A percentile compares a stretch with the other conserved stretches of the same genome.
Evolutionary conservation across 805 yeast genomes (phyloP).

Genomic region (Candida tibetensis): DNA sequence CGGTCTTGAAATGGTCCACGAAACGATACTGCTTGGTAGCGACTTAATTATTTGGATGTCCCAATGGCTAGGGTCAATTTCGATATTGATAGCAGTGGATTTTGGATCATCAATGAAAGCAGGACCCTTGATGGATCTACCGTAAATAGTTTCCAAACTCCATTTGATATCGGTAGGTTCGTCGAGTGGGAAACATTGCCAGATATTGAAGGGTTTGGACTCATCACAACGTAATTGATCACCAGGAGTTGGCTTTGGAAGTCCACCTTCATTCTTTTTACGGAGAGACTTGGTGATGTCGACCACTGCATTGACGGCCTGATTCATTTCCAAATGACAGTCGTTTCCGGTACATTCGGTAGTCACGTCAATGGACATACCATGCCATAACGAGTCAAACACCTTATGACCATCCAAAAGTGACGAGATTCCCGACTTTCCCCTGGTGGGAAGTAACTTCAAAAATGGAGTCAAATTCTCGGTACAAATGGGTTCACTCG

Average conservation of each 20-base stretch:
- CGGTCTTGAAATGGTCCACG: slow-evolving; percentile 7
- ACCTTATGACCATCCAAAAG: slow-evolving; percentile 86
- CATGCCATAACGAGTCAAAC: slow-evolving; percentile 91
- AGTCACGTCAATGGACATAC: slow-evolving; percentile 80
- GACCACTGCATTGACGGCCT: slow-evolving; percentile 67
- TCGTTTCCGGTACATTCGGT: slow-evolving; percentile 44
- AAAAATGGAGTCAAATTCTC: slow-evolving; percentile 94
- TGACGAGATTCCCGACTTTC: slow-evolving; percentile 83
- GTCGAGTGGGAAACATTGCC: slow-evolving; percentile 76
- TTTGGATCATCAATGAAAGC: slow-evolving; percentile 49
- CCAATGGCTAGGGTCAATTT: slow-evolving; percentile 48
- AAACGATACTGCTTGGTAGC: slow-evolving; percentile 7
- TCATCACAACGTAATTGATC: slow-evolving; percentile 72
- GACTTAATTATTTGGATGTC: slow-evolving; percentile 28
- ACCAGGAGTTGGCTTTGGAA: slow-evolving; percentile 77
- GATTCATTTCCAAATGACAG: slow-evolving; percentile 57
- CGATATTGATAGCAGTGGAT: slow-evolving; percentile 44
- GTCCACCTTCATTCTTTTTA: slow-evolving; percentile 56
- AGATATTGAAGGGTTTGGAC: slow-evolving; percentile 53
- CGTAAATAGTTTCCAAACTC: slow-evolving; percentile 65
- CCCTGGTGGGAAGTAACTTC: slow-evolving; percentile 86
- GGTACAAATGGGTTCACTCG: slow-evolving; percentile 94
- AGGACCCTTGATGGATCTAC: slow-evolving; percentile 61
- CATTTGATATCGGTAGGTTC: slow-evolving; percentile 48
- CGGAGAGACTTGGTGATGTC: slow-evolving; percentile 69